Evolutionary conservation across 257 asterid genomes (phyloP), one percentile per base, ranked within the genome.

Genomic region (Solanum sejunctum): DNA sequence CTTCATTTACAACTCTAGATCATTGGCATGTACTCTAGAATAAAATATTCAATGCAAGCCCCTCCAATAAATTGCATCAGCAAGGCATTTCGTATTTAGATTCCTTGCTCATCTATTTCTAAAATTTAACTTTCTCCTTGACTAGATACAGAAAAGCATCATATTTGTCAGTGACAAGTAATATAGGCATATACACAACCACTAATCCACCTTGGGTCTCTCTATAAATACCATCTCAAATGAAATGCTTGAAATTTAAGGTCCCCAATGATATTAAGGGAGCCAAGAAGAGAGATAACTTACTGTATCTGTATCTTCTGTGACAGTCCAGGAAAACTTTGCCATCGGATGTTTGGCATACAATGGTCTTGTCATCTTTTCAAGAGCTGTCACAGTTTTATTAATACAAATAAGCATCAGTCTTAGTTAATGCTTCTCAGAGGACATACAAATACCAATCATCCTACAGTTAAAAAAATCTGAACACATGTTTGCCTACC

Each of bases 271-370:
- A 55, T 39, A 58, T 55, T 8, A 78, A 63, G 84, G 57, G 54
- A 12, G 23, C 21, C 69, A 36, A 64, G 43, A 87, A 80, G 64
- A 80, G 84, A 32, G 78, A 43, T 12, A 80, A 88, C 96, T 36
- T 73, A 97, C 99, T 92, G 99, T 97, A 88, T 95, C 97, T 1
- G 93, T 88, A 84, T 95, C 99, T 87, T 94, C 99, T 5, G 92
- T 92, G 85, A 92, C 66, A 82, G 97, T 97, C 99, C 98, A 95
- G 75, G 99, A 95, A 92, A 93, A 97, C 91, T 97, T 97, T 78
- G 97, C 91, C 99, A 95, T 97, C 9, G 99, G 98, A 90, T 95
- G 99, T 91, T 97, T 97, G 70, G 92, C 95, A 72, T 97, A 95
- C 88, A 94, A 88, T 83, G 99, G 99, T 71, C 92, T 88, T 88